Evolutionary conservation across 2,329 filamentous ascomycete species (phyloP).

Genomic region (Neurospora sp.): DNA sequence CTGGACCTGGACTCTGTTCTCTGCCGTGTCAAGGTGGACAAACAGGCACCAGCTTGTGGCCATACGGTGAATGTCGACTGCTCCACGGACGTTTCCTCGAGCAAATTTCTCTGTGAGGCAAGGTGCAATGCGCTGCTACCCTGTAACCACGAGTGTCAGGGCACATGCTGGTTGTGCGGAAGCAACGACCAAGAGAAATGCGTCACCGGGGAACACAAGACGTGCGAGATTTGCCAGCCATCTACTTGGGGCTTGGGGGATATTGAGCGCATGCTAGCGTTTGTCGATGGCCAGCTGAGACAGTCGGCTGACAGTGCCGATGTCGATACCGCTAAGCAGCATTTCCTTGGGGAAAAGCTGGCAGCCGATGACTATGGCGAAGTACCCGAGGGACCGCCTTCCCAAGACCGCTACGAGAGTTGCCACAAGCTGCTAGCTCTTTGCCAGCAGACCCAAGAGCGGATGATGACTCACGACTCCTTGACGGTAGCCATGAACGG

Average conservation of each 20-base stretch:
- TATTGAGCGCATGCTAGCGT: neutral
- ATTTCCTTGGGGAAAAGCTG: neutral
- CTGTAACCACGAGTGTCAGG: neutral
- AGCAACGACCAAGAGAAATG: neutral
- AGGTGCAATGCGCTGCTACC: neutral
- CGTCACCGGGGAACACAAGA: neutral
- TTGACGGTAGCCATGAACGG: neutral
- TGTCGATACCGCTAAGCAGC: neutral
- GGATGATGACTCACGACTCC: neutral
- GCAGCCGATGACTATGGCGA: too few relatives aligned
- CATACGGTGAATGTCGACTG: neutral
- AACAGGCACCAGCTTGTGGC: neutral
- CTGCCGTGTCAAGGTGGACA: neutral
- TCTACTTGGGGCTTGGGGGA: neutral
- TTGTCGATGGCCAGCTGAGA: neutral
- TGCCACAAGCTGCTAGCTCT: neutral
- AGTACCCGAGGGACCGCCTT: too few relatives aligned
- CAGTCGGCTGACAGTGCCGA: neutral
- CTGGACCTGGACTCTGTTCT: neutral
- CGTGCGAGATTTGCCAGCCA: neutral
- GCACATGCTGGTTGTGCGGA: neutral
- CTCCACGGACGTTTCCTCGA: neutral
- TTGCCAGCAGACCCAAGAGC: neutral
- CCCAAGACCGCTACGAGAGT: neutral
- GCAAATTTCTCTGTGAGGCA: neutral